Evolutionary conservation across 176 grass and related monocot species (phyloP), one percentile per base, ranked within the genome.

Genomic region (Musa acuminata): DNA sequence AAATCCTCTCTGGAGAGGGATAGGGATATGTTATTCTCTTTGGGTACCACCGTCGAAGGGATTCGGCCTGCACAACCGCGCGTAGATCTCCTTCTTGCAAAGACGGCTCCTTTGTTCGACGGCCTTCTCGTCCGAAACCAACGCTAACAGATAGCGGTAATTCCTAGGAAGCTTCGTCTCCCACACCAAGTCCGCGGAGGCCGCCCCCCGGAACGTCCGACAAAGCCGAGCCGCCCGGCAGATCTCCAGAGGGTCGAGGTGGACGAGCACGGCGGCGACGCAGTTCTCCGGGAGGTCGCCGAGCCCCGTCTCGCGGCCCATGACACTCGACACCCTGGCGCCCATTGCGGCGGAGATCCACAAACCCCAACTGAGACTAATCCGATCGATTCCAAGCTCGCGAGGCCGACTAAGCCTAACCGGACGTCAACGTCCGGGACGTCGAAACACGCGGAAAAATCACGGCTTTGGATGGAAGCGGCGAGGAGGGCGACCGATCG

Each of bases 81-180:
- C 90, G 71, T 90, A 96, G 59, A 96, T 96, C 84, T 96, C 93
- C 72, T 88, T 96, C 85, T 79, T 88, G 27, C 81, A 73, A 14
- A 83, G 52, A 25, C 62, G 49, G 13, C 55, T 73, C 53, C 80
- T 27, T 70, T 67, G 5, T 67, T 72, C 49, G 63, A 49, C 62
- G 23, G 43, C 49, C 1, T 80, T 70, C 11, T 84, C 81, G 52
- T 84, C 77, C 52, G 81, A 80, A 0, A 84, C 87, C 78, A 90
- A 87, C 3, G 78, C 83, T 72, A 96, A 79, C 10, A 96, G 82
- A 71, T 90, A 84, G 8, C 78, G 75, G 67, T 90, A 88, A 73
- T 92, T 96, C 77, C 86, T 85, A 13, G 93, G 93, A 63, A 96
- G 80, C 86, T 96, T 96, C 49, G 85, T 86, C 77, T 96, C 85